A percentile compares a stretch with the other conserved stretches of the same genome.
These are phyloP conservation scores for Calcarisporium arbuscula DNA, from an alignment of 2,329 filamentous ascomycete genomes.

Conservation along the genomic window DNA sequence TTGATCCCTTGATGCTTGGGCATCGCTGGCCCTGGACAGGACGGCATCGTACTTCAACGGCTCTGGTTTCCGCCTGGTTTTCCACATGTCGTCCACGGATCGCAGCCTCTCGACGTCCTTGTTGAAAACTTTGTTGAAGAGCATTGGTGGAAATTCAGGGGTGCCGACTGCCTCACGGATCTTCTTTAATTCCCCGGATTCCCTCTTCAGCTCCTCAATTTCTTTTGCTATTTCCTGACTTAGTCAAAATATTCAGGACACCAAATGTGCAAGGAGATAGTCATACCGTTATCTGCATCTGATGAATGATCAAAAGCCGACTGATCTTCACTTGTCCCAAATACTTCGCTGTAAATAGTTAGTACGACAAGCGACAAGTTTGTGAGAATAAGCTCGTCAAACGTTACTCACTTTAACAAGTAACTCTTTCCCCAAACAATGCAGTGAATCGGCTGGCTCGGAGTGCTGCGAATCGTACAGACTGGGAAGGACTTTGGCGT, in stretches of 20 bases:
- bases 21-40: conserved; percentile 42
- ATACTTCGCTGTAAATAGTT: conserved; percentile 58
- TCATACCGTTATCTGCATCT: conserved; percentile 69
- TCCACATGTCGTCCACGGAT: conserved; percentile 97
- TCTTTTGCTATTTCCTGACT: conserved; percentile 50
- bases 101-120: conserved; percentile 75
- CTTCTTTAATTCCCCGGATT: conserved; percentile 74
- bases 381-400: background rate
- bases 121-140: conserved; percentile 92
- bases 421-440: conserved; percentile 99
- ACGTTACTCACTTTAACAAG: conserved; percentile 61
- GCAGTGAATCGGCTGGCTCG: conserved; percentile 94
- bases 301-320: conserved; percentile 72
- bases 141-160: conserved; percentile 64
- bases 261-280: background rate
- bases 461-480: conserved; percentile 94
- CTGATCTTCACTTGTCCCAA: conserved; percentile 85
- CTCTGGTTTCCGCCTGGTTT: conserved; percentile 66
- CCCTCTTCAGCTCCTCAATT: conserved; percentile 79
- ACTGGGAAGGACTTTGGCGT: conserved; percentile 90
- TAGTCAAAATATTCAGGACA: background rate
- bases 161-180: conserved; percentile 79
- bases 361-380: background rate
- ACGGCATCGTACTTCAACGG: conserved; percentile 64
- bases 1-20: conserved; percentile 45